Evolutionary conservation across 306 rosid genomes (phyloP).

Genomic region (Prosopis cineraria): DNA sequence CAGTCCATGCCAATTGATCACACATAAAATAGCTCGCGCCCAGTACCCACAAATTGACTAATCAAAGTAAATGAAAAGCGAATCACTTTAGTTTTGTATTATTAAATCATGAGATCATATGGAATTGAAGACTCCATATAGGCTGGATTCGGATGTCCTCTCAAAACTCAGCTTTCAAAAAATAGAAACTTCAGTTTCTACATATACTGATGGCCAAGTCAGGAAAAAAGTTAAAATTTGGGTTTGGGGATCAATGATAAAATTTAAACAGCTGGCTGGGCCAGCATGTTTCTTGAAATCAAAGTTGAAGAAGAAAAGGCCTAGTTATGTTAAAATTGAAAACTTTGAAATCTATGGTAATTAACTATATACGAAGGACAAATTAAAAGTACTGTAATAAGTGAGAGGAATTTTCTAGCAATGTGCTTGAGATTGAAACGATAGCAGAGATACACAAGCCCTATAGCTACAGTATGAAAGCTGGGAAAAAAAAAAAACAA

Average conservation of each 20-base stretch:
- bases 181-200: not conserved
- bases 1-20: not conserved
- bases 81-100: not conserved
- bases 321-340: not conserved
- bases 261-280: not conserved
- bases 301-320: not conserved
- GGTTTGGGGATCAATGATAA: too few relatives aligned
- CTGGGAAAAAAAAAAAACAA: not conserved
- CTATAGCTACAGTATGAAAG: not conserved
- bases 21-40: not conserved
- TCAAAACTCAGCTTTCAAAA: not conserved
- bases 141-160: not conserved
- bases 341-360: not conserved
- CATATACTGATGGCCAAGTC: too few relatives aligned
- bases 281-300: not conserved
- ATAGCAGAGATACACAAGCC: not conserved
- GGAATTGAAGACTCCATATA: not conserved
- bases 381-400: too few relatives aligned
- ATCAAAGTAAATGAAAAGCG: not conserved
- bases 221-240: too few relatives aligned
- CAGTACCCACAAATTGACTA: not conserved
- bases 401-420: not conserved
- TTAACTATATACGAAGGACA: not conserved
- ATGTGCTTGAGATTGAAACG: not conserved
- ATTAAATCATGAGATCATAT: not conserved